Evolutionary conservation across 768 basidiomycete genomes (phyloP), one percentile per base, ranked within the genome.

Genomic region (Suillus subaureus): DNA sequence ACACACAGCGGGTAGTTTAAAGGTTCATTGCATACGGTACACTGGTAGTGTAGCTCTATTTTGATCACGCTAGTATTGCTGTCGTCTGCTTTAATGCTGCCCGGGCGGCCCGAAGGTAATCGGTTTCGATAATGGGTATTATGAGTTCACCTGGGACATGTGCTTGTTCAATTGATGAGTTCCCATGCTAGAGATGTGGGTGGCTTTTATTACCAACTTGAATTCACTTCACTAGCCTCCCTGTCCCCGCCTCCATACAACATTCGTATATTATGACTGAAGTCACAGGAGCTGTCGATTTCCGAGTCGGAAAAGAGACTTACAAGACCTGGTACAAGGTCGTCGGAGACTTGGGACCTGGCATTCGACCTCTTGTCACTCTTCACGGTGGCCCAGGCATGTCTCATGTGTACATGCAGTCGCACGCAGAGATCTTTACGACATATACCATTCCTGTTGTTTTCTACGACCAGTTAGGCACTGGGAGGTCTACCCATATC

Each of bases 381-480:
- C 72, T 85, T 1, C 84, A 85, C 64, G 85, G 85, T 5, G 85
- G 85, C 3, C 84, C 83, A 1, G 82, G 81, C 12, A 66, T 77
- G 6, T 70, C 78, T 0, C 80, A 83, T 58, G 72, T 79, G 35
- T 84, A 83, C 67, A 67, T 85, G 63, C 70, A 78, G 55, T 76
- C 81, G 5, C 71, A 79, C 64, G 69, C 67, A 58, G 77, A 82
- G 28, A 76, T 85, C 61, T 65, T 75, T 37, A 35, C 62, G 57
- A 61, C 61, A 28, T 64, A 70, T 54, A 68, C 69, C 56, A 78
- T 79, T 39, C 80, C 83, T 0, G 75, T 86, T 64, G 69, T 86
- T 45, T 77, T 86, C 70, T 86, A 86, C 66, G 85, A 85, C 67
- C 84, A 85, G 74, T 69, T 86, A 43, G 85, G 85, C 4, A 79